Evolutionary conservation across 164 flowering plant genomes (phyloP).

Genomic region (Kalanchoe fedtschenkoi): DNA sequence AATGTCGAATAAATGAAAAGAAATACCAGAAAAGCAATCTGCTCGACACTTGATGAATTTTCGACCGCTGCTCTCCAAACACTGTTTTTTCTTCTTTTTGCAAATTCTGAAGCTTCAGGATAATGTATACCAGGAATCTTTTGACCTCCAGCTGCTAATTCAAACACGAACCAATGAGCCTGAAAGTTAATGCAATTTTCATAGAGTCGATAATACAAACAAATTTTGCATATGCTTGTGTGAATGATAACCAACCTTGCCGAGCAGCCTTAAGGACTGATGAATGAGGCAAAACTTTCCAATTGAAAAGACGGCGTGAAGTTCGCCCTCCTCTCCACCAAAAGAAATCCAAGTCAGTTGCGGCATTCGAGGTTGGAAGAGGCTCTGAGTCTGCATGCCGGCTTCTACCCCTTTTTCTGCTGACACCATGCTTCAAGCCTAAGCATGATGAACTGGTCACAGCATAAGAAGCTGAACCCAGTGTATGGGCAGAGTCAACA

Average conservation of each 20-base stretch:
- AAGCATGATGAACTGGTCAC: constrained; percentile 33
- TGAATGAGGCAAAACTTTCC: constrained; percentile 74
- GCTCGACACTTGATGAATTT: not conserved
- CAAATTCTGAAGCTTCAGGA: constrained; percentile 55
- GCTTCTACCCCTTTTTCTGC: constrained; percentile 31
- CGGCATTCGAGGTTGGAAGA: constrained; percentile 24
- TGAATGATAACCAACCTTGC: constrained; percentile 47
- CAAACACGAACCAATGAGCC: constrained; percentile 12
- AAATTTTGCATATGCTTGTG: not conserved
- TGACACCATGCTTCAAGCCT: constrained; percentile 38
- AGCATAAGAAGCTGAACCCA: constrained; percentile 75
- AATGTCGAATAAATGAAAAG: not conserved
- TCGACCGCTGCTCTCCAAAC: constrained; percentile 1
- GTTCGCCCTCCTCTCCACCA: constrained; percentile 96
- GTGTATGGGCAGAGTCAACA: constrained; percentile 45
- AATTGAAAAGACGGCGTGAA: constrained; percentile 67
- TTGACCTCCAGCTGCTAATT: constrained; percentile 65
- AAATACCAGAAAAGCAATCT: not conserved
- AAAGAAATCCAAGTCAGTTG: constrained; percentile 35
- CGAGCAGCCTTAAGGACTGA: constrained; percentile 68
- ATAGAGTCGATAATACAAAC: not conserved
- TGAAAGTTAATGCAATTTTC: not conserved
- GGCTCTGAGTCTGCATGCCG: constrained; percentile 28
- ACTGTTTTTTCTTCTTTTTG: not conserved
- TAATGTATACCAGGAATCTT: constrained; percentile 70